These are phyloP conservation scores for Tricholoma sp. DNA, from an alignment of 768 basidiomycete species.

Conservation along the genomic window DNA sequence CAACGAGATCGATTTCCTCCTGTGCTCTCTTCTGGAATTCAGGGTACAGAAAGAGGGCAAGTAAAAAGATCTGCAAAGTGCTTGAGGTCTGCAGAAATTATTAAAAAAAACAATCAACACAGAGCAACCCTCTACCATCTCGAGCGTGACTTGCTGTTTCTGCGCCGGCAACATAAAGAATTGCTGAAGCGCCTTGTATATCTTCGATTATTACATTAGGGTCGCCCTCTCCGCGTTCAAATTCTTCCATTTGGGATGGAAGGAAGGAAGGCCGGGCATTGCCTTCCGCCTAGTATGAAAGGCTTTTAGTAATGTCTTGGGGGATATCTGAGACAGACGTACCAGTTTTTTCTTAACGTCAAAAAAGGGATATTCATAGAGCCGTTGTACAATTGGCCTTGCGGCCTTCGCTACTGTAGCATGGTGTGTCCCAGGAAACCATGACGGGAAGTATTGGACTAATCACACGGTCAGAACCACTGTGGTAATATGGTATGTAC, in stretches of 20 bases:
- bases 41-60: slow-evolving; percentile 35
- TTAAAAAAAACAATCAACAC: background rate
- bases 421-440: slow-evolving; percentile 19
- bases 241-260: slow-evolving; percentile 5
- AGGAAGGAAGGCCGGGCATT: slow-evolving; percentile 9
- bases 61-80: slow-evolving; percentile 26
- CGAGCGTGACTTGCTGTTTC: slow-evolving; percentile 10
- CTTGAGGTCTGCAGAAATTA: slow-evolving; percentile 24
- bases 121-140: background rate
- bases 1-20: slow-evolving; percentile 34
- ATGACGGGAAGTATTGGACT: slow-evolving; percentile 13
- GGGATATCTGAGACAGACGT: background rate
- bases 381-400: background rate
- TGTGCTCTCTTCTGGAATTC: slow-evolving; percentile 31
- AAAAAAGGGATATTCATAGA: slow-evolving; percentile 10
- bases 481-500: background rate
- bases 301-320: background rate
- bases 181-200: slow-evolving; percentile 6
- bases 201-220: slow-evolving; percentile 4
- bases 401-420: slow-evolving; percentile 8
- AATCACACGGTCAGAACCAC: background rate
- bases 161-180: slow-evolving; percentile 11
- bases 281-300: slow-evolving; percentile 7
- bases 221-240: slow-evolving; percentile 2
- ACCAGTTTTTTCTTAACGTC: slow-evolving; percentile 13